A percentile compares a stretch with the other conserved stretches of the same genome.
Evolutionary conservation across 2,329 filamentous ascomycete species (phyloP).

Genomic region (Penicillium sp.): DNA sequence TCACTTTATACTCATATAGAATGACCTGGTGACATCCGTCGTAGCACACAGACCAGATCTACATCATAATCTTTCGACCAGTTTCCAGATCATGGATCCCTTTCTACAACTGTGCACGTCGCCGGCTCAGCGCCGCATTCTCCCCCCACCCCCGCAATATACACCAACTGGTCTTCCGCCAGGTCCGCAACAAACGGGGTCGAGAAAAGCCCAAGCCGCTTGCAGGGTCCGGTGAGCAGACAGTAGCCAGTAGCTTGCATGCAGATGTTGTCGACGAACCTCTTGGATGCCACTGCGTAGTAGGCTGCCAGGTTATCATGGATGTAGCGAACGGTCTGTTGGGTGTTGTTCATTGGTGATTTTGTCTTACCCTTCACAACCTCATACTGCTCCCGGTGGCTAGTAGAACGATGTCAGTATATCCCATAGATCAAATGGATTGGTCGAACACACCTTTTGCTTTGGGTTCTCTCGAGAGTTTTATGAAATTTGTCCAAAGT

Average conservation of each 20-base stretch:
- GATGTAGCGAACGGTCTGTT: conserved; percentile 47
- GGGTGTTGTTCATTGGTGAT: conserved; percentile 4
- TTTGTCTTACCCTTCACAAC: too few relatives aligned
- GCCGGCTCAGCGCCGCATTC: conserved; percentile 37
- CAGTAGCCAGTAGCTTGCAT: conserved; percentile 57
- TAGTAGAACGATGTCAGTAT: neutral
- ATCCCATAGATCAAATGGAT: neutral
- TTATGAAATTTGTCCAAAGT: conserved; percentile 2
- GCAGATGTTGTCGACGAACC: conserved; percentile 63
- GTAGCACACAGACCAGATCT: neutral
- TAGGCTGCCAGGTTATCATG: conserved; percentile 61
- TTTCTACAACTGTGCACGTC: neutral
- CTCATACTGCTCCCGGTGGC: neutral
- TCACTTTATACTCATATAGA: neutral
- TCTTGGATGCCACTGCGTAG: conserved; percentile 60
- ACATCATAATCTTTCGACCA: neutral
- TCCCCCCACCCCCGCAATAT: conserved; percentile 62
- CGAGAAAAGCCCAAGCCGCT: conserved; percentile 55
- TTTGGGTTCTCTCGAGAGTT: neutral
- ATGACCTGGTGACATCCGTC: neutral
- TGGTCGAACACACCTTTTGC: neutral
- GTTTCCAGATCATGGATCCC: neutral
- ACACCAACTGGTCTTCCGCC: conserved; percentile 49
- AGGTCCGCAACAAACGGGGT: conserved; percentile 52
- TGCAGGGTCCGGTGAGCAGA: conserved; percentile 50